phyloP scores from a whole-genome alignment of 2,329 filamentous ascomycete species.

The Berkeleyomyces basicola region DNA sequence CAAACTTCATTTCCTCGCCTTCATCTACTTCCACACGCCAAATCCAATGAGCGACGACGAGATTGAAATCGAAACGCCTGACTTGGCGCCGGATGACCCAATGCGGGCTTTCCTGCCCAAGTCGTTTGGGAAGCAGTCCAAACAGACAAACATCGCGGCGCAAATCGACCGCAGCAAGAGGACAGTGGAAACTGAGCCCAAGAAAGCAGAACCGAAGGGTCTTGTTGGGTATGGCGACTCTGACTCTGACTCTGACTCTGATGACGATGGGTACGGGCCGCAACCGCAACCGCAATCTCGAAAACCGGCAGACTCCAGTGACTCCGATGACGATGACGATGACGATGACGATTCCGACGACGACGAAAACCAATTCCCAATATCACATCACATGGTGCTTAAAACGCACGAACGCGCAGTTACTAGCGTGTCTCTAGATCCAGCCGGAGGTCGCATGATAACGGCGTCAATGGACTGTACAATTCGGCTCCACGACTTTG shows the following conservation, averaged over 20 bases:
- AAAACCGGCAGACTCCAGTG: constrained; percentile 21
- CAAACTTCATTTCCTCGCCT: not conserved
- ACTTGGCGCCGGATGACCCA: constrained; percentile 45
- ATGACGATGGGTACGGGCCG: constrained; percentile 21
- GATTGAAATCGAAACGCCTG: constrained; percentile 33
- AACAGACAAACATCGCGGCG: constrained; percentile 54
- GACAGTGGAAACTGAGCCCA: constrained; percentile 15
- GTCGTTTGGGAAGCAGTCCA: constrained; percentile 70
- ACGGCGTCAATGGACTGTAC: constrained; percentile 87
- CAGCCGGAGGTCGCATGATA: constrained; percentile 66
- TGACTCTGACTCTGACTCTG: constrained; percentile 21
- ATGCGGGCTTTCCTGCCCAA: constrained; percentile 64
- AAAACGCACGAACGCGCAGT: constrained; percentile 85
- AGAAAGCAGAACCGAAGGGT: constrained; percentile 14
- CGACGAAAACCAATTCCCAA: constrained; percentile 75
- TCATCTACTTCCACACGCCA: not conserved
- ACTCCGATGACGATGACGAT: constrained; percentile 31
- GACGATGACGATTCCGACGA: constrained; percentile 46
- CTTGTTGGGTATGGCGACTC: constrained; percentile 9
- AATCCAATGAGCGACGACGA: constrained; percentile 35
- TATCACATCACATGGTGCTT: constrained; percentile 81
- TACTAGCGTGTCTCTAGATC: constrained; percentile 70
- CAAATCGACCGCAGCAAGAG: constrained; percentile 71
- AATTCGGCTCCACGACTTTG: constrained; percentile 86
- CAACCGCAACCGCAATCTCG: constrained; percentile 25